Evolutionary conservation across 208 protist genomes (phyloP).

Genomic region (Acanthamoeba sp.): DNA sequence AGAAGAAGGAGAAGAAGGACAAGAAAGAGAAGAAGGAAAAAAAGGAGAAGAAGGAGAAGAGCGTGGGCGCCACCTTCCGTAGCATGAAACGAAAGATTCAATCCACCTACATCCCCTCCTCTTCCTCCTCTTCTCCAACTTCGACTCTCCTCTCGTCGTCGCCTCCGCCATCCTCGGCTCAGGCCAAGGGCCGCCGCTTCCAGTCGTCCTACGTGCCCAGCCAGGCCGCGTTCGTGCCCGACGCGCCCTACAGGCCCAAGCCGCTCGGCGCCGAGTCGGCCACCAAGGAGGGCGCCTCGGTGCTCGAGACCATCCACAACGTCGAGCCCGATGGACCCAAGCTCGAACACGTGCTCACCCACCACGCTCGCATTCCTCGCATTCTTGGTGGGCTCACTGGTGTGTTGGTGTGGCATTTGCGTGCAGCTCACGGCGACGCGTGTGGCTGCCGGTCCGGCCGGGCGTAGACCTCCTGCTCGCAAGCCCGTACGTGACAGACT

Average conservation of each 20-base stretch:
- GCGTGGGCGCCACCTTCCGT: neutral
- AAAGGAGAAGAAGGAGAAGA: slow-evolving; percentile 26
- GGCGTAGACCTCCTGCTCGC: neutral
- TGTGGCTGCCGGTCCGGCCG: neutral
- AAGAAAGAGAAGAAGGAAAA: slow-evolving; percentile 12
- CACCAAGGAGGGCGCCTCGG: neutral
- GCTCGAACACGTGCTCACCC: slow-evolving; percentile 17
- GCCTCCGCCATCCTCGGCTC: neutral
- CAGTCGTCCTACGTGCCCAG: neutral
- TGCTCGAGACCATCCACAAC: slow-evolving; percentile 29
- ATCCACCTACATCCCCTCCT: slow-evolving; percentile 9
- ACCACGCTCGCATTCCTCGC: too few relatives aligned
- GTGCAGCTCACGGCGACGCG: neutral
- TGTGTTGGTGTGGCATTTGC: neutral
- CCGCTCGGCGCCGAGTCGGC: neutral
- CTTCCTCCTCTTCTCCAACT: neutral
- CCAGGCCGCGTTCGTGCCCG: neutral
- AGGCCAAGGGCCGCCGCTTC: neutral
- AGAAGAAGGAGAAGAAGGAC: slow-evolving; percentile 35
- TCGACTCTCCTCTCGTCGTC: neutral
- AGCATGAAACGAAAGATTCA: neutral
- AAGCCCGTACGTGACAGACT: neutral
- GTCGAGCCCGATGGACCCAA: neutral
- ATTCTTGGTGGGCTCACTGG: neutral
- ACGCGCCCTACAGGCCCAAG: slow-evolving; percentile 4